Conservation (phyloP, 148 eudicot species). For the Vaccinium darrowii region DNA sequence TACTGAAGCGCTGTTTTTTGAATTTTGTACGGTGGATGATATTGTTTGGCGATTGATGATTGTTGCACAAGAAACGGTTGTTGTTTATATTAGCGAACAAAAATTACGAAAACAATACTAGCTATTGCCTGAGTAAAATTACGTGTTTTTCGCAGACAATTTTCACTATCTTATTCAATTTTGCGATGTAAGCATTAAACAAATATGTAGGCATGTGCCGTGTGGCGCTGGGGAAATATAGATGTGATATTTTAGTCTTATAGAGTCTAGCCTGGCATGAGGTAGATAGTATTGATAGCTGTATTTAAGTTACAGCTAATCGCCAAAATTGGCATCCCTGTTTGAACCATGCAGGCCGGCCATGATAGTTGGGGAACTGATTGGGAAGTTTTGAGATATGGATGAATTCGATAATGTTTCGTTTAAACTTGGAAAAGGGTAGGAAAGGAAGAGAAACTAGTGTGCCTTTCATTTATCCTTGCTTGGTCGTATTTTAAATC, state of each 20-base stretch:
- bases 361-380: background rate
- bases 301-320: background rate
- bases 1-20: background rate
- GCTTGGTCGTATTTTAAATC: background rate
- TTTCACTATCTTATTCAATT: background rate
- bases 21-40: background rate
- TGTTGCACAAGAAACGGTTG: background rate
- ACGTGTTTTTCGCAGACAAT: background rate
- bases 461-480: background rate
- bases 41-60: background rate
- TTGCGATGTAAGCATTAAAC: background rate
- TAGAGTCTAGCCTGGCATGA: background rate
- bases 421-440: background rate
- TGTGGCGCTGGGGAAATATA: background rate
- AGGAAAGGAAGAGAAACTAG: background rate
- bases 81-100: background rate
- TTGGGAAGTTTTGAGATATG: background rate
- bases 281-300: background rate
- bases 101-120: background rate
- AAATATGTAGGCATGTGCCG: too few relatives aligned
- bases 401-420: background rate
- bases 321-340: background rate
- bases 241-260: background rate
- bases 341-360: background rate
- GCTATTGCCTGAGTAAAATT: background rate